phyloP scores from a whole-genome alignment of 371 early-diverging fungal species.

The Smittium culicis region DNA sequence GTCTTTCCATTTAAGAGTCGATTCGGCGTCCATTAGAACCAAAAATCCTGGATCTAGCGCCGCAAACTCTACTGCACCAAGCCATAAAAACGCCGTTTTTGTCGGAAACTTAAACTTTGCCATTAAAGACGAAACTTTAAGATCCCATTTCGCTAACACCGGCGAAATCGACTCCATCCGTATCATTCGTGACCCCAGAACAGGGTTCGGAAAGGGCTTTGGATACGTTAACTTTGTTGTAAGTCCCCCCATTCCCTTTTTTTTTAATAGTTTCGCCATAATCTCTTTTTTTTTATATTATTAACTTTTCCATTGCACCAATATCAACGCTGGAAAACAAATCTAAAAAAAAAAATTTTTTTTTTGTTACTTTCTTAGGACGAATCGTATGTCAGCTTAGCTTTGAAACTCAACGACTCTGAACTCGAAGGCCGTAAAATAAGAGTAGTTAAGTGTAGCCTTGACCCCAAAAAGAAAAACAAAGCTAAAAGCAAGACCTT shows the following conservation, averaged over 20 bases:
- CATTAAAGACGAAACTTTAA: slow-evolving; percentile 70
- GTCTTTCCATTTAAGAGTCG: slow-evolving; percentile 79
- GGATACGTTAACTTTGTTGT: slow-evolving; percentile 67
- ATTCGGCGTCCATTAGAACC: slow-evolving; percentile 48
- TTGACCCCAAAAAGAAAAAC: slow-evolving; percentile 29
- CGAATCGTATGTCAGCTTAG: slow-evolving; percentile 44
- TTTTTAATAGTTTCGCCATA: no score
- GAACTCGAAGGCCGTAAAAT: slow-evolving; percentile 38
- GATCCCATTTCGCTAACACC: slow-evolving; percentile 65
- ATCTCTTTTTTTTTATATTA: no score
- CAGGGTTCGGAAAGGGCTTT: slow-evolving; percentile 90
- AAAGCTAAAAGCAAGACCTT: slow-evolving; percentile 10
- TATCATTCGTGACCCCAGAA: slow-evolving; percentile 67
- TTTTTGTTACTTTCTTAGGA: slow-evolving; percentile 12
- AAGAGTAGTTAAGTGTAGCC: slow-evolving; percentile 33
- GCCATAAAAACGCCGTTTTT: slow-evolving; percentile 73
- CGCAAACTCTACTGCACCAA: slow-evolving; percentile 42
- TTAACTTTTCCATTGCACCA: no score
- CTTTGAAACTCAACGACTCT: slow-evolving; percentile 61
- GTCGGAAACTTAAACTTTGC: slow-evolving; percentile 84
- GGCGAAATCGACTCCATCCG: slow-evolving; percentile 76
- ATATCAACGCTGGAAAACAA: no score
- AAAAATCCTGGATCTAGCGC: no score
- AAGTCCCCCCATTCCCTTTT: slow-evolving; percentile 11
- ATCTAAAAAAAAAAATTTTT: no score